Base-by-base conservation (phyloP, 2,329 filamentous ascomycete species). In the Capronia epimyces region DNA sequence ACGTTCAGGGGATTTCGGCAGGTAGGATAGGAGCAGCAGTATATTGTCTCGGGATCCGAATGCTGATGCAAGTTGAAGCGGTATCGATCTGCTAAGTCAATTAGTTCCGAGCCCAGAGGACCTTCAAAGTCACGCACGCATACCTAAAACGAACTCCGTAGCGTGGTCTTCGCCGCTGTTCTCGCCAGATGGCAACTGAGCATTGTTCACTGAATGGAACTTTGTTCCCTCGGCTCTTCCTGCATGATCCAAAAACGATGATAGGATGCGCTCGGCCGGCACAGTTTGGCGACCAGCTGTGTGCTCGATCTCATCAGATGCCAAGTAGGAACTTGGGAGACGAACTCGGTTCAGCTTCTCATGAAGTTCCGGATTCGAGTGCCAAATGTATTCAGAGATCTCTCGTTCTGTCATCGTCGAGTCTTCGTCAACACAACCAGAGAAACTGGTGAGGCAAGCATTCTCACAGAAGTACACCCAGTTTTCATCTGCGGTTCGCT, bases 381-480 rank as follows among this genome's bases (percentile, higher is more conserved):
- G 24, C 10, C 31, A 31, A 21, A 56, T 43, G 40, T 47, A 56
- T 7, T 50, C 34, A 2, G 25, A 15, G 16, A 56, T 53, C 18
- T 42, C 27, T 20, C 24, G 31, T 34, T 56, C 53, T 24, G 31
- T 43, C 32, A 56, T 50, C 3, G 22, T 43, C 18, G 37, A 39
- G 7, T 46, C 32, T 12, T 24, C 27, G n/a, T 55, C 52, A 9
- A 52, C 24, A 29, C 43, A 45, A 5, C 53, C 53, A n/a, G 46
- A 41, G 32, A 40, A 53, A 21, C 53, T 56, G 3, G 36, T 13
- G 3, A 16, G 39, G 20, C 37, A 45, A 13, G 53, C 32, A 34
- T 47, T 32, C 7, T 37, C 31, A 43, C 46, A 46, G 16, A 56
- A 49, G 29, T 56, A 56, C 12, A 50, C 31, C 15, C 20, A 31